phyloP scores from a whole-genome alignment of 2,329 filamentous ascomycete species.

The Paramyrothecium roridum region DNA sequence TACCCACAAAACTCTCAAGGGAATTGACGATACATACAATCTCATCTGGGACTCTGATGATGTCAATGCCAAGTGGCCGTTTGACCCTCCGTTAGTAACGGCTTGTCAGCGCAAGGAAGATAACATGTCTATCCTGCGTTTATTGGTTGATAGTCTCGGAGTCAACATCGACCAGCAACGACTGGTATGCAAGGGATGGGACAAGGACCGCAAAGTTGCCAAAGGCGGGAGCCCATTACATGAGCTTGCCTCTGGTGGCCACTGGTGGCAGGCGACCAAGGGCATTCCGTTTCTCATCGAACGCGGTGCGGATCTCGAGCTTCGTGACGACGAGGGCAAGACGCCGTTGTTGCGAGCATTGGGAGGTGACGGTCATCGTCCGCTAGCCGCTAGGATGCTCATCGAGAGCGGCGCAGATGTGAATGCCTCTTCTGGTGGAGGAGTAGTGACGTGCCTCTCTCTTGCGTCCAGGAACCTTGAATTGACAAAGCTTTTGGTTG shows the following conservation, averaged over 20 bases:
- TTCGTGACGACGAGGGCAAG: not conserved
- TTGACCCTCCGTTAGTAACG: not conserved
- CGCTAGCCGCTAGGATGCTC: not conserved
- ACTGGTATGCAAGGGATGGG: too few species aligned
- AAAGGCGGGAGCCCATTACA: not conserved
- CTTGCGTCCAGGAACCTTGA: not conserved
- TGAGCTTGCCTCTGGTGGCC: not conserved
- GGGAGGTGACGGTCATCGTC: not conserved
- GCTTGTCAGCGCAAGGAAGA: not conserved
- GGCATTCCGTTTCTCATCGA: not conserved
- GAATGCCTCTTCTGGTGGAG: not conserved
- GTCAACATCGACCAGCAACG: not conserved
- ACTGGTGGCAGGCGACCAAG: not conserved
- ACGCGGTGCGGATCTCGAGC: not conserved
- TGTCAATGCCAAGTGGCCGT: not conserved
- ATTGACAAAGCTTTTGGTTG: not conserved
- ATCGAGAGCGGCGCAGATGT: not conserved
- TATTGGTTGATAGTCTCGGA: not conserved
- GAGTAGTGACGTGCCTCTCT: not conserved
- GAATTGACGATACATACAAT: not conserved
- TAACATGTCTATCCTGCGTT: not conserved
- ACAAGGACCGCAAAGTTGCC: not conserved
- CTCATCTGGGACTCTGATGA: not conserved
- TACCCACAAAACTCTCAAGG: not conserved
- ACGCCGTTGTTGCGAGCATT: not conserved